phyloP scores from a whole-genome alignment of 306 rosid genomes.

The Trifolium subterraneum region DNA sequence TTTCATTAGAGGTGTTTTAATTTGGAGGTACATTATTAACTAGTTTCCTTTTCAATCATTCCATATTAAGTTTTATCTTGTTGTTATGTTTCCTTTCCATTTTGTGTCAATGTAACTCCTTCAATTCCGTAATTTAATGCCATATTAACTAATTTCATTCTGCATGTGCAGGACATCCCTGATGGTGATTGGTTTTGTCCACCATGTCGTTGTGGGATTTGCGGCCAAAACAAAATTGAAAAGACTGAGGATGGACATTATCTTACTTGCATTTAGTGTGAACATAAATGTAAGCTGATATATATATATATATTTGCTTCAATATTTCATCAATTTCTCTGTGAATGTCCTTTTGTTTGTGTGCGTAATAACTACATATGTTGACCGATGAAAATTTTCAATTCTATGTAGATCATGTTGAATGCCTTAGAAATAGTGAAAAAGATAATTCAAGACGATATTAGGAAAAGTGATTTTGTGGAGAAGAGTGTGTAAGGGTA shows the following conservation, averaged over 20 bases:
- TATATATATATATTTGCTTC: slow-evolving; percentile 33
- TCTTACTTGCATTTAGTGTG: slow-evolving; percentile 79
- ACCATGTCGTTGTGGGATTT: slow-evolving; percentile 74
- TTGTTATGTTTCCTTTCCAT: slow-evolving; percentile 33
- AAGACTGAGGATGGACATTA: slow-evolving; percentile 36
- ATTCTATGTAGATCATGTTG: slow-evolving; percentile 65
- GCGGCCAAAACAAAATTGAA: slow-evolving; percentile 50
- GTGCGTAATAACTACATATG: not conserved
- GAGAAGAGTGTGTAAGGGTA: slow-evolving; percentile 70
- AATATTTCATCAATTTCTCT: slow-evolving; percentile 21
- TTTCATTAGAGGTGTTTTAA: slow-evolving; percentile 73
- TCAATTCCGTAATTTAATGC: slow-evolving; percentile 25
- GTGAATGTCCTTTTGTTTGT: slow-evolving; percentile 10
- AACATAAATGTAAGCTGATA: slow-evolving; percentile 66
- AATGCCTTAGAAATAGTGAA: slow-evolving; percentile 55
- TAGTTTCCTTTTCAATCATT: slow-evolving; percentile 33
- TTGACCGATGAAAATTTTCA: slow-evolving; percentile 3
- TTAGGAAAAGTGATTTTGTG: slow-evolving; percentile 63
- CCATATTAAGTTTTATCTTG: slow-evolving; percentile 21
- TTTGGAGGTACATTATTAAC: slow-evolving; percentile 61
- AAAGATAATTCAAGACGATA: slow-evolving; percentile 34
- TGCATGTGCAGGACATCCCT: slow-evolving; percentile 70
- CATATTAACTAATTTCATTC: slow-evolving; percentile 21
- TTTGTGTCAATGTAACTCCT: not conserved
- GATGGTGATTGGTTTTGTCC: slow-evolving; percentile 94